A percentile compares a stretch with the other conserved stretches of the same genome.
Evolutionary conservation across 176 grass and related monocot genomes (phyloP).

Genomic region (Pharus latifolius): DNA sequence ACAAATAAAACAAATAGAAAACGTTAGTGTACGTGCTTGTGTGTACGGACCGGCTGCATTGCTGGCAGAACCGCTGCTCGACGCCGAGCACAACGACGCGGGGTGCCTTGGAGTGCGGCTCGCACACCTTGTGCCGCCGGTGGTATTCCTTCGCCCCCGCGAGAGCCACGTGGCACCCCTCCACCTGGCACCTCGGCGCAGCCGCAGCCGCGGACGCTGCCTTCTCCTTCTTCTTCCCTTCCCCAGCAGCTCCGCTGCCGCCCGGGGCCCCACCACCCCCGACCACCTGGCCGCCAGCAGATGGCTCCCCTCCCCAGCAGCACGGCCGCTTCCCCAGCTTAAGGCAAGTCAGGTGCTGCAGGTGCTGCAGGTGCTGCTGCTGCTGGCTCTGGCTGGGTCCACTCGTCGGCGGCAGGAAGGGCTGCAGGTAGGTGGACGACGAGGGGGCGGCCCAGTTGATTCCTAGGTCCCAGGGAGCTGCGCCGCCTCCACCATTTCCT

Average conservation of each 20-base stretch:
- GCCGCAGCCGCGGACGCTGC: neutral
- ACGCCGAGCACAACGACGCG: constrained; percentile 54
- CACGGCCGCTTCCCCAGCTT: constrained; percentile 59
- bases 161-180: constrained; percentile 45
- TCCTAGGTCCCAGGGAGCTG: constrained; percentile 5
- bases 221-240: constrained; percentile 47
- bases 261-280: neutral
- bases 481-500: constrained; percentile 3
- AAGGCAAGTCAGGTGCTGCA: constrained; percentile 45
- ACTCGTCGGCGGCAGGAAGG: neutral
- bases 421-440: constrained; percentile 3
- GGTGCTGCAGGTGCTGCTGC: constrained; percentile 27
- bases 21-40: no score
- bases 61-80: constrained; percentile 92
- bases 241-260: neutral
- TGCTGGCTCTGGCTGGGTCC: neutral
- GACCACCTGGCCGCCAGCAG: neutral
- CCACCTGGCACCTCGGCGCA: constrained; percentile 63
- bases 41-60: constrained; percentile 77
- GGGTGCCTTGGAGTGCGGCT: constrained; percentile 67
- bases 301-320: neutral
- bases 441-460: constrained; percentile 18
- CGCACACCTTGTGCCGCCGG: constrained; percentile 83
- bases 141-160: constrained; percentile 63
- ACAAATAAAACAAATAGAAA: no score